Percentiles rank a stretch among this genome's conserved stretches.
Conservation (phyloP, 768 basidiomycete genomes). For the Tylopilus rubrobrunneus region DNA sequence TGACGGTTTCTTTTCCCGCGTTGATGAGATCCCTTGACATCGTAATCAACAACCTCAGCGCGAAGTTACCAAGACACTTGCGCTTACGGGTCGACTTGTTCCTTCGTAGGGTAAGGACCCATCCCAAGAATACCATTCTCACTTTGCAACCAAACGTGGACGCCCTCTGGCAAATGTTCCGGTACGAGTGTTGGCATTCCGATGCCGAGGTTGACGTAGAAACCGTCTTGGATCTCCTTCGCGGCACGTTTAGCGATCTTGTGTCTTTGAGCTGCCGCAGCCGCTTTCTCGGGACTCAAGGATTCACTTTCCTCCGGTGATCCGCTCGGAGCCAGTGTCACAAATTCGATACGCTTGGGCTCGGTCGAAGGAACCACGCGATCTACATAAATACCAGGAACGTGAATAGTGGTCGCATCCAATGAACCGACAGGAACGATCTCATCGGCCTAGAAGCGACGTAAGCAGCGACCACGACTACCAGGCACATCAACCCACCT, state of each 20-base stretch:
- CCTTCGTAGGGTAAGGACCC: slow-evolving; percentile 84
- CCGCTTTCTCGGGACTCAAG: slow-evolving; percentile 46
- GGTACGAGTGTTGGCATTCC: slow-evolving; percentile 91
- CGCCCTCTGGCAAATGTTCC: slow-evolving; percentile 66
- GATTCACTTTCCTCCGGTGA: slow-evolving; percentile 25
- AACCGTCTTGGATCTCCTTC: slow-evolving; percentile 84
- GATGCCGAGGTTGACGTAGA: slow-evolving; percentile 85
- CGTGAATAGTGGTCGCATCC: slow-evolving; percentile 76
- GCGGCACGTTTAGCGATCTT: slow-evolving; percentile 85
- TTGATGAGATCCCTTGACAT: slow-evolving; percentile 78
- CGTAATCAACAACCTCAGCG: slow-evolving; percentile 1
- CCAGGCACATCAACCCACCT: slow-evolving; percentile 42
- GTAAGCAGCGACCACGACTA: not conserved
- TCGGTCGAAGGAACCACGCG: slow-evolving; percentile 77
- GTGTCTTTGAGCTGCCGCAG: slow-evolving; percentile 54
- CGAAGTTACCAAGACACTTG: not conserved
- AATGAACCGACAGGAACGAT: slow-evolving; percentile 82
- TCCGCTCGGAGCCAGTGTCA: slow-evolving; percentile 58
- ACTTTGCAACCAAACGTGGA: slow-evolving; percentile 86
- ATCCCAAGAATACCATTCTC: slow-evolving; percentile 89
- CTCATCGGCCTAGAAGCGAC: slow-evolving; percentile 63
- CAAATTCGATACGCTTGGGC: slow-evolving; percentile 75
- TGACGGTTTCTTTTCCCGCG: slow-evolving; percentile 93
- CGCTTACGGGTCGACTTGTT: slow-evolving; percentile 76
- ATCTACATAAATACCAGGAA: slow-evolving; percentile 86